Evolutionary conservation across 1,139 yeast genomes (phyloP), one percentile per base, ranked within the genome.

Genomic region (Scheffersomyces segobiensis): DNA sequence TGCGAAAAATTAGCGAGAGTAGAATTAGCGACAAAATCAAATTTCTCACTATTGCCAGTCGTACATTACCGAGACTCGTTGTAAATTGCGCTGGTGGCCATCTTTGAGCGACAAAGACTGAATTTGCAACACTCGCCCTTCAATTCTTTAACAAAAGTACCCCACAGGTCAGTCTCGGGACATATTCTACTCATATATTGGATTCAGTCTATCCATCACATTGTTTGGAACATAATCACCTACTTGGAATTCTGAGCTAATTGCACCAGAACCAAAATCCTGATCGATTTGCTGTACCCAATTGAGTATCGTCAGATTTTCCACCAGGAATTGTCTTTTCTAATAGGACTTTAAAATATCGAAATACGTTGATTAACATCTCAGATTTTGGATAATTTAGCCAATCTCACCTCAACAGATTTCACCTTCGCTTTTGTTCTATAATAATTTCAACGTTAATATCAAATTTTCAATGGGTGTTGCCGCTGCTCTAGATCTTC

Each of bases 401-500:
- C 12, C 42, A 32, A 12, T 32, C 42, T 32, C 42, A 32, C 8
- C 17, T 10, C 8, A 32, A 4, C 14, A 32, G 12, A 32, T 32
- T 7, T 8, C 17, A 32, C 42, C 12, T 32, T 32, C 17, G 12
- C 42, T 32, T 24, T 32, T 12, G 42, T 32, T 5, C 42, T 32
- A 17, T 32, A 32, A 24, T 24, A 5, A 32, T 32, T 10, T 32
- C 42, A 32, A 2, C 42, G 12, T 12, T 12, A 32, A 32, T 24
- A 24, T 24, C 42, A 32, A 32, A 12, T 32, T 32, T 32, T 32
- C 42, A 32, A 47, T 32, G 42, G 42, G 42, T 32, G 4, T 32
- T 32, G 17, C 12, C 42, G 42, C 42, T 32, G 21, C 50, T 70
- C 57, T 70, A 22, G 80, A 77, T 58, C 64, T 76, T 49, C 69